These are phyloP conservation scores for Solanum microdontum DNA, from an alignment of 257 asterid genomes.

Conservation along the genomic window DNA sequence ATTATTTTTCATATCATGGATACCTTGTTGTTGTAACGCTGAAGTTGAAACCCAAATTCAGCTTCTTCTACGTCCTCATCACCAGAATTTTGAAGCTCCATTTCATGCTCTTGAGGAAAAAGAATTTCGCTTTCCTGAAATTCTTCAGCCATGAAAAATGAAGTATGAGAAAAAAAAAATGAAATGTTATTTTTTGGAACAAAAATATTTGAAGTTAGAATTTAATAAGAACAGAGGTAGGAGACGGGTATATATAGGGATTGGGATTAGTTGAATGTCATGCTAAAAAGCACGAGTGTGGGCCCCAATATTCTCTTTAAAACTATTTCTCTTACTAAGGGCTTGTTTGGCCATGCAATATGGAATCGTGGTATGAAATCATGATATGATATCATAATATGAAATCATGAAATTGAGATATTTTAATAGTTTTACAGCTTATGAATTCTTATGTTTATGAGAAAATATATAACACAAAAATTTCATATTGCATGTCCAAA, in stretches of 20 bases:
- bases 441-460: no score
- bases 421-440: no score
- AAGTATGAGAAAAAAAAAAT: neutral
- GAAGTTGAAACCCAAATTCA: neutral
- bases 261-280: neutral
- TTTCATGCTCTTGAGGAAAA: neutral
- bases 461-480: no score
- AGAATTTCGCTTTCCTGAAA: neutral
- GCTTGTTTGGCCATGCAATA: no score
- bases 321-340: no score
- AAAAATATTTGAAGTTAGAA: neutral
- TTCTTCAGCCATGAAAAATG: neutral
- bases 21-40: neutral
- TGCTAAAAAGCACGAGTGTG: neutral
- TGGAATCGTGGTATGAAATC: no score
- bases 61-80: neutral
- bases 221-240: neutral
- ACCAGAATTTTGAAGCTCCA: neutral
- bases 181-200: no score
- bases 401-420: no score
- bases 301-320: neutral
- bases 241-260: neutral
- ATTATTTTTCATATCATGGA: conserved; percentile 15
- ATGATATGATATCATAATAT: no score
- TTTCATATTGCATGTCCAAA: no score